phyloP scores from a whole-genome alignment of 2,329 filamentous ascomycete species.

The Colletotrichum tofieldiae region DNA sequence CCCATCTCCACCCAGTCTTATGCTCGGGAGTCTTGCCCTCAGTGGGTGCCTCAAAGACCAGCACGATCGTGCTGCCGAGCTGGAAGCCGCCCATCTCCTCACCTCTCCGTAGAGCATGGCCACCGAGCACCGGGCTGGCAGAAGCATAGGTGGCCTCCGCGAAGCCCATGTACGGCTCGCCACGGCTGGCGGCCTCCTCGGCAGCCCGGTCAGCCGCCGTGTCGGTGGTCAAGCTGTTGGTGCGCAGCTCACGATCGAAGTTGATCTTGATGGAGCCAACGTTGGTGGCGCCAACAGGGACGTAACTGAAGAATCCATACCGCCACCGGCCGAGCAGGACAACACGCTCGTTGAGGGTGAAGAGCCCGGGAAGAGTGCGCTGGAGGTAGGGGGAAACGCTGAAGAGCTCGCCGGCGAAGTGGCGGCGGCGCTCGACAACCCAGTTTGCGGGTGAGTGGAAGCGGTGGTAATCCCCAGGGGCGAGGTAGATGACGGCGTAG shows the following conservation, averaged over 20 bases:
- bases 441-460: slow-evolving; percentile 97
- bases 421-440: slow-evolving; percentile 95
- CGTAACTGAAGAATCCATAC: slow-evolving; percentile 97
- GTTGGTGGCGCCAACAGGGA: slow-evolving; percentile 96
- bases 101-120: slow-evolving; percentile 86
- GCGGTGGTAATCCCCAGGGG: slow-evolving; percentile 97
- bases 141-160: slow-evolving; percentile 90
- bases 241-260: slow-evolving; percentile 94
- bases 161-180: slow-evolving; percentile 91
- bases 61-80: slow-evolving; percentile 92
- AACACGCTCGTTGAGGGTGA: slow-evolving; percentile 96
- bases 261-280: slow-evolving; percentile 98
- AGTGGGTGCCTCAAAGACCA: slow-evolving; percentile 92
- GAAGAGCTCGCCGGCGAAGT: slow-evolving; percentile 97
- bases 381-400: slow-evolving; percentile 96
- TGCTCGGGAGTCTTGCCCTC: slow-evolving; percentile 53
- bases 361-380: slow-evolving; percentile 91
- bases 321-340: slow-evolving; percentile 95
- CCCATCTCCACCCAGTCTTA: slow-evolving; percentile 86
- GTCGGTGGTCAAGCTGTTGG: slow-evolving; percentile 93
- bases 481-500: slow-evolving; percentile 96
- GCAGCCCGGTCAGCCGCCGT: slow-evolving; percentile 91
- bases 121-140: slow-evolving; percentile 83
- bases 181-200: slow-evolving; percentile 80
- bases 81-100: slow-evolving; percentile 99